Base-by-base conservation (phyloP, 2,329 filamentous ascomycete genomes). In the Trichophyton rubrum region DNA sequence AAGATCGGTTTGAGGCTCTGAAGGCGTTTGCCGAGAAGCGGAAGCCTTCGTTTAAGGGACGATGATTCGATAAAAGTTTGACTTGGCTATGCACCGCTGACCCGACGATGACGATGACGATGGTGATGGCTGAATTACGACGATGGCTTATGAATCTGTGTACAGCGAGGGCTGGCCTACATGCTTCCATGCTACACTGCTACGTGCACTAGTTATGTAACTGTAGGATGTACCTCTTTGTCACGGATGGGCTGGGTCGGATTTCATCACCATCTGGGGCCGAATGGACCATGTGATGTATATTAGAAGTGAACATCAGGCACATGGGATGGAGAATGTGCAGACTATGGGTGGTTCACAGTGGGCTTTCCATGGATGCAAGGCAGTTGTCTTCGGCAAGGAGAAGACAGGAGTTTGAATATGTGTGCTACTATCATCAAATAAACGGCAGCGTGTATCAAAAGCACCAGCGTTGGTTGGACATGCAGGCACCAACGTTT, bases 1-100 rank as follows among this genome's bases (percentile, higher is more conserved):
- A 91, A 70, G 93, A 99, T 77, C 81, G 91, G 62, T 79, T 90
- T 68, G 93, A 97, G 79, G 93, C 93, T 40, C 78, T 99, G 64
- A 82, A 77, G 72, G 93, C 93, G 0, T 99, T 99, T 76, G 80
- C 77, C 59, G 86, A 89, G 77, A 89, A 88, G 80, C 81, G 86
- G 68, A 85, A 81, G 73, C 85, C 85, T 15, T 77, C 78, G n/a
- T 89, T 87, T 69, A 84, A 78, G 66, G 85, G 85, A 11, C 71
- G 76, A 66, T 38, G 33, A 38, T 9, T 38, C 27, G 27, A 27
- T 22, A 6, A 5, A 27, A 27, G 24, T 35, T 11, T 35, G 33
- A 38, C 33, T 38, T 38, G 33, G 33, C 33, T 4, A 13, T 9
- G 33, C 33, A 38, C 33, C 33, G 33, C 33, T 38, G 33, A 38